Percentiles rank a stretch among this genome's conserved stretches.
These are phyloP conservation scores for Auricularia sp. DNA, from an alignment of 768 basidiomycete species.

Conservation along the genomic window DNA sequence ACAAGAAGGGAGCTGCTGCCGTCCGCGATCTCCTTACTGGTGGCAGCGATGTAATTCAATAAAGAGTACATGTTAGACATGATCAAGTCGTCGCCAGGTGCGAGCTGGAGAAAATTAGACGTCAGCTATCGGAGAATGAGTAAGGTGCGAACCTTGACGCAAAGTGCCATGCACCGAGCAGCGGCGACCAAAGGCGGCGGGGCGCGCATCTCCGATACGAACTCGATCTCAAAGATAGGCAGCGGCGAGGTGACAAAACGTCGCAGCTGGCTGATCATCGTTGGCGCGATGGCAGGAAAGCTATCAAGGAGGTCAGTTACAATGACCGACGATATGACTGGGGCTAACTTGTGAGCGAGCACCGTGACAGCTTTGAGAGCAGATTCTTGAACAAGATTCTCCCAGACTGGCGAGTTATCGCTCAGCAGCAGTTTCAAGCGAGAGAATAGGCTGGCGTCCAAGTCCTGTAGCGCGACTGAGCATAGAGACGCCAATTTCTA, in stretches of 20 bases:
- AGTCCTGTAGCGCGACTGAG: conserved; percentile 56
- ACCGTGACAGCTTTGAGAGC: conserved; percentile 80
- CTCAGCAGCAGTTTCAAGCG: conserved; percentile 69
- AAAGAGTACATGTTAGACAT: conserved; percentile 97
- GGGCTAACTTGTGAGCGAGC: conserved; percentile 65
- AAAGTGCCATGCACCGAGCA: conserved; percentile 82
- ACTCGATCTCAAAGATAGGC: conserved; percentile 81
- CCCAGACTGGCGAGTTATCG: conserved; percentile 68
- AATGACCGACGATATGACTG: neutral
- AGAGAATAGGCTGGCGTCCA: conserved; percentile 60
- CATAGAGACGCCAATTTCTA: conserved; percentile 84
- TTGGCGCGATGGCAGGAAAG: conserved; percentile 68
- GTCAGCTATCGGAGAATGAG: no score
- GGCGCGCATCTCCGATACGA: conserved; percentile 59
- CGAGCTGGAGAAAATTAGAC: conserved; percentile 31
- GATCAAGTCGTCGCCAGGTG: conserved; percentile 78
- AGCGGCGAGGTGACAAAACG: conserved; percentile 83
- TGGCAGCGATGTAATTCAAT: conserved; percentile 81
- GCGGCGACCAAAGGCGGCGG: conserved; percentile 76
- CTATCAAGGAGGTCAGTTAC: conserved; percentile 29
- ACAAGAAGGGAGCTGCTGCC: neutral
- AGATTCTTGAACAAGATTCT: conserved; percentile 80
- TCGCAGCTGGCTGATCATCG: conserved; percentile 69
- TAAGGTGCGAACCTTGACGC: conserved; percentile 42
- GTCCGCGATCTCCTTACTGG: conserved; percentile 59